Base-by-base conservation (phyloP, 1,284 basidiomycete species). In the Sutorius eximius region DNA sequence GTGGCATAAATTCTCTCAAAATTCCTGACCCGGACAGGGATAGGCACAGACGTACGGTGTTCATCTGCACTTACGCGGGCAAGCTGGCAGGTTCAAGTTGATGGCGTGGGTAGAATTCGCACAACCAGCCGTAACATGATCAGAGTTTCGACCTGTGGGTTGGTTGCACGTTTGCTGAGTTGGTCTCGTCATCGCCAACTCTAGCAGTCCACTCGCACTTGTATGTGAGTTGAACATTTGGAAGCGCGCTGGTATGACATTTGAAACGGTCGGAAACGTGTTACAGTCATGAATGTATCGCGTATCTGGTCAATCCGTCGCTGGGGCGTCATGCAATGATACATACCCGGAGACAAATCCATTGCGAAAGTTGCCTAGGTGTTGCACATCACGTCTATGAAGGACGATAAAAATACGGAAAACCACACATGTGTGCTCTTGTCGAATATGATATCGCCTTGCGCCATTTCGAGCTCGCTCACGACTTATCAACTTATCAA, bases 51-150 rank as follows among this genome's bases (percentile, higher is more conserved):
- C 8, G 24, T 37, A 20, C 11, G 16, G 2, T 22, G 34, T 43
- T 40, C 45, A 24, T 34, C 33, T 33, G 36, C 22, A 8, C 27
- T 57, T 32, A 33, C 9, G 44, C 40, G 38, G 47, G 30, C 33
- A 13, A 36, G 20, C 18, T 40, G 33, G 32, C 4, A 5, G 42
- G 24, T 24, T 38, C 32, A 45, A 30, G 50, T 22, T 24, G 36
- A 32, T 51, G 30, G 59, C 40, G 59, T 61, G 59, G 50, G 50
- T 61, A 15, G 40, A 29, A 36, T 45, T 63, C 59, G 45, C 59
- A 58, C 49, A 30, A 29, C 11, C 43, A 44, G 38, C 38, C 37
- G 16, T 16, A 12, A 16, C 20, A 32, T 29, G 45, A n/a, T n/a
- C n/a, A n/a, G n/a, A 37, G 16, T 41, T 27, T 27, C 24, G 24